A percentile compares a stretch with the other conserved stretches of the same genome.
Conservation (phyloP, 768 basidiomycete genomes). For the Agaricus subrufescens region DNA sequence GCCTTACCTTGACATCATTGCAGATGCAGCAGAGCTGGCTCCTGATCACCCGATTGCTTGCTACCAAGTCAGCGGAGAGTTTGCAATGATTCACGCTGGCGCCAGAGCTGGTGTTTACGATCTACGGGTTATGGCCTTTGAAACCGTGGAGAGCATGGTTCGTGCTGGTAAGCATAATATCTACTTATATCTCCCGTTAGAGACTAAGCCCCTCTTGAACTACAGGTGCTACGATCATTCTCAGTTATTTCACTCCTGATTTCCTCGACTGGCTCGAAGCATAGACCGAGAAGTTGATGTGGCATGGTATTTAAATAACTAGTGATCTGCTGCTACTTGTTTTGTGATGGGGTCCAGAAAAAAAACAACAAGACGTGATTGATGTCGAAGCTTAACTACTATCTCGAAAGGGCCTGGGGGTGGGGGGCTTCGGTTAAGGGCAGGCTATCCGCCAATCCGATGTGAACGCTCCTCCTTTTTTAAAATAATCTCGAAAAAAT, state of each 20-base stretch:
- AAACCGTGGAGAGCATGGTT: slow-evolving; percentile 86
- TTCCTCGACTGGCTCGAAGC: slow-evolving; percentile 81
- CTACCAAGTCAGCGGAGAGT: slow-evolving; percentile 97
- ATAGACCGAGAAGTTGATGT: not conserved
- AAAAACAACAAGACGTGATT: not conserved
- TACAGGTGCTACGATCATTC: slow-evolving; percentile 79
- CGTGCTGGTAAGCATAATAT: slow-evolving; percentile 65
- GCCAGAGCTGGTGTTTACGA: slow-evolving; percentile 93
- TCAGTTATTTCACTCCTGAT: slow-evolving; percentile 95
- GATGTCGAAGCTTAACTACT: not conserved
- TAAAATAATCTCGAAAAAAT: not conserved
- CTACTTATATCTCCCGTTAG: not conserved
- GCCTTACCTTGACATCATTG: slow-evolving; percentile 95
- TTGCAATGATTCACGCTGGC: slow-evolving; percentile 94
- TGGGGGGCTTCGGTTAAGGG: not conserved
- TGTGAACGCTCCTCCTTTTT: not conserved
- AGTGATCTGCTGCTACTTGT: not conserved
- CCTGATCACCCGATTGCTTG: slow-evolving; percentile 91
- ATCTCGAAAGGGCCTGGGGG: not conserved
- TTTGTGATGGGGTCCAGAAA: not conserved
- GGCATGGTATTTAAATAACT: too few species aligned
- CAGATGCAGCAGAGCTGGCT: slow-evolving; percentile 78
- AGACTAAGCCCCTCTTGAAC: not conserved
- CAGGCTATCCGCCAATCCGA: not conserved
- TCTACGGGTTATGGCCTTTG: slow-evolving; percentile 89